A percentile compares a stretch with the other conserved stretches of the same genome.
Conservation (phyloP, 257 asterid genomes). For the Ajuga chamaepitys region DNA sequence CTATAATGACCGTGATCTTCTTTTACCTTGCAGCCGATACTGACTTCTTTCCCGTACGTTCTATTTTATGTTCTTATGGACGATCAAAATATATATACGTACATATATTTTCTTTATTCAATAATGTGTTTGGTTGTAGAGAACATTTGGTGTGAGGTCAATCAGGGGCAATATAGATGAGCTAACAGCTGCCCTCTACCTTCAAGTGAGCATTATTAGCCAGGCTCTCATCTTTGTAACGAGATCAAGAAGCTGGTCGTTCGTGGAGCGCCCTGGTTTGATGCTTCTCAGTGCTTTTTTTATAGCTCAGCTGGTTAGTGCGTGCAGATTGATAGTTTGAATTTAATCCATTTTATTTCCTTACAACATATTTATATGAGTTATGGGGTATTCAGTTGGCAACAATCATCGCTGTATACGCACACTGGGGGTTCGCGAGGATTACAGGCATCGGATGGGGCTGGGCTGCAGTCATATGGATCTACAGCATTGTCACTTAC, state of each 20-base stretch:
- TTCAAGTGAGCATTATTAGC: slow-evolving; percentile 81
- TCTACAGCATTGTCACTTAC: slow-evolving; percentile 58
- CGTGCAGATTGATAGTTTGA: background rate
- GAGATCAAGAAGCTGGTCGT: slow-evolving; percentile 73
- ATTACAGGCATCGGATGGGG: slow-evolving; percentile 75
- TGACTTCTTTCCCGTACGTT: slow-evolving; percentile 37
- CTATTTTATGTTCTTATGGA: too few relatives aligned
- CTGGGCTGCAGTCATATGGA: slow-evolving; percentile 74
- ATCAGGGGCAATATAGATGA: slow-evolving; percentile 26
- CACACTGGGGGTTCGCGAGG: slow-evolving; percentile 59
- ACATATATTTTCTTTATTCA: too few relatives aligned
- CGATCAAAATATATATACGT: too few relatives aligned
- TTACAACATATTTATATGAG: background rate
- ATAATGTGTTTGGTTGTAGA: slow-evolving; percentile 21
- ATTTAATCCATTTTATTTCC: background rate
- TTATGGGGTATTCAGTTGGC: slow-evolving; percentile 39
- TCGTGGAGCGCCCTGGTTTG: slow-evolving; percentile 61
- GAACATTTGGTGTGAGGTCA: slow-evolving; percentile 30
- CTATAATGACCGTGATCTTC: slow-evolving; percentile 41
- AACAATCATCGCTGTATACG: slow-evolving; percentile 59
- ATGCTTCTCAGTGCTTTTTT: slow-evolving; percentile 53
- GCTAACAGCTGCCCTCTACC: slow-evolving; percentile 71
- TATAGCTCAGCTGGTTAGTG: slow-evolving; percentile 60
- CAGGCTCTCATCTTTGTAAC: slow-evolving; percentile 86
- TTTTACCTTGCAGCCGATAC: slow-evolving; percentile 36